These are phyloP conservation scores for Hanseniaspora gamundiae DNA, from an alignment of 1,139 yeast genomes.

Conservation along the genomic window DNA sequence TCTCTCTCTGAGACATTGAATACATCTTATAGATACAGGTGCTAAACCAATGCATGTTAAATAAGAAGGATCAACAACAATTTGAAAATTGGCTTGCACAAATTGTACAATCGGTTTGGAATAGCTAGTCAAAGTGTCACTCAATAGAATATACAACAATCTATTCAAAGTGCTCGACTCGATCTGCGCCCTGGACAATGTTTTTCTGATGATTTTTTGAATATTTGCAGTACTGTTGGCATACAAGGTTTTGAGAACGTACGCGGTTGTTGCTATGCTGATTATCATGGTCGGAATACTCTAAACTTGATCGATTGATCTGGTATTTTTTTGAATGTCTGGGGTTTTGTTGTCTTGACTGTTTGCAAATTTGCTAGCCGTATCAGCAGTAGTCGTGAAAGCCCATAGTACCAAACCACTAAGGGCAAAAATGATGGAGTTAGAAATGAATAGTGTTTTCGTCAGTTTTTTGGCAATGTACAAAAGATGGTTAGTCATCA, in stretches of 20 bases:
- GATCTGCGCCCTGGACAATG: background rate
- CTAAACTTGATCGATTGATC: background rate
- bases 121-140: slow-evolving; percentile 76
- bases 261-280: background rate
- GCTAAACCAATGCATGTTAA: slow-evolving; percentile 10
- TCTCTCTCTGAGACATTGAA: slow-evolving; percentile 72
- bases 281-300: background rate
- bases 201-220: background rate
- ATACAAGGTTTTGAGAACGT: background rate
- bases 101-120: slow-evolving; percentile 46
- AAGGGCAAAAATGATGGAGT: background rate
- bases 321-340: too few relatives aligned
- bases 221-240: background rate
- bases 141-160: slow-evolving; percentile 47
- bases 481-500: background rate
- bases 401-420: background rate
- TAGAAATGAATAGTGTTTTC: background rate
- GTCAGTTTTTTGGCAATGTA: background rate
- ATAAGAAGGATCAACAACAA: slow-evolving; percentile 31
- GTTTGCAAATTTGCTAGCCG: too few relatives aligned
- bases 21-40: slow-evolving; percentile 39
- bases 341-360: too few relatives aligned
- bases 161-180: background rate
- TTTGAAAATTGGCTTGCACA: slow-evolving; percentile 37
- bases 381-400: too few relatives aligned